phyloP scores from a whole-genome alignment of 2,329 filamentous ascomycete genomes.

The Diaporthe sp. region DNA sequence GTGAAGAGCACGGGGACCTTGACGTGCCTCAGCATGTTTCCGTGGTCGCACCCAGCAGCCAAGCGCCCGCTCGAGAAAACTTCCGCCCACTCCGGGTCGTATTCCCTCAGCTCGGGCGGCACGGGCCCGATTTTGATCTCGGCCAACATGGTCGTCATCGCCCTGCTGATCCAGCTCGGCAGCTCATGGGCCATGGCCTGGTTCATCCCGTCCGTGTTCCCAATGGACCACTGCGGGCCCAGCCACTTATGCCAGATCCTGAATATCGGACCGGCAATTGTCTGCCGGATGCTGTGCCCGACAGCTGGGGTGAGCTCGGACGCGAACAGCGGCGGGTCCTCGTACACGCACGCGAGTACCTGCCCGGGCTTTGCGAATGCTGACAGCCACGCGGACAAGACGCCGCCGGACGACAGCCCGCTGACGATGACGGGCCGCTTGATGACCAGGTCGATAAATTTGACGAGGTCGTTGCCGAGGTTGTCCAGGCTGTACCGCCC shows the following conservation, averaged over 20 bases:
- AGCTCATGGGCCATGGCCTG: constrained; percentile 39
- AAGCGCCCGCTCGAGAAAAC: constrained; percentile 38
- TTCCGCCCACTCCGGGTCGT: constrained; percentile 41
- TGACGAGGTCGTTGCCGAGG: constrained; percentile 42
- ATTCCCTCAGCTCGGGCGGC: constrained; percentile 39
- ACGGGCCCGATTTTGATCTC: constrained; percentile 36
- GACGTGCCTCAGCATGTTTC: constrained; percentile 42
- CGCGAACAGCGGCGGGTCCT: constrained; percentile 42
- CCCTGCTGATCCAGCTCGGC: constrained; percentile 38
- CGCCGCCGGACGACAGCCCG: constrained; percentile 42
- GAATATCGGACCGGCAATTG: constrained; percentile 40
- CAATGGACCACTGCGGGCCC: constrained; percentile 42
- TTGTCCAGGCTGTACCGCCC: constrained; percentile 43
- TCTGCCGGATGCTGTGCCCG: constrained; percentile 39
- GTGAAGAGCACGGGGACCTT: constrained; percentile 42
- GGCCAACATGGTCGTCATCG: constrained; percentile 36
- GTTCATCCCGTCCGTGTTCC: constrained; percentile 39
- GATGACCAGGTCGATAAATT: constrained; percentile 41
- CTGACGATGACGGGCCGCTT: constrained; percentile 40
- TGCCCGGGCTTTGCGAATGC: constrained; percentile 42
- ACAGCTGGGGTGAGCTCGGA: constrained; percentile 40
- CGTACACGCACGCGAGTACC: constrained; percentile 40
- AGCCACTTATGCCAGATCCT: constrained; percentile 42
- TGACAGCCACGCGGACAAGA: constrained; percentile 41
- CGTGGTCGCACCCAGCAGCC: constrained; percentile 39